These are phyloP conservation scores for Epichloe hybrida DNA, from an alignment of 2,329 filamentous ascomycete species.

Conservation along the genomic window DNA sequence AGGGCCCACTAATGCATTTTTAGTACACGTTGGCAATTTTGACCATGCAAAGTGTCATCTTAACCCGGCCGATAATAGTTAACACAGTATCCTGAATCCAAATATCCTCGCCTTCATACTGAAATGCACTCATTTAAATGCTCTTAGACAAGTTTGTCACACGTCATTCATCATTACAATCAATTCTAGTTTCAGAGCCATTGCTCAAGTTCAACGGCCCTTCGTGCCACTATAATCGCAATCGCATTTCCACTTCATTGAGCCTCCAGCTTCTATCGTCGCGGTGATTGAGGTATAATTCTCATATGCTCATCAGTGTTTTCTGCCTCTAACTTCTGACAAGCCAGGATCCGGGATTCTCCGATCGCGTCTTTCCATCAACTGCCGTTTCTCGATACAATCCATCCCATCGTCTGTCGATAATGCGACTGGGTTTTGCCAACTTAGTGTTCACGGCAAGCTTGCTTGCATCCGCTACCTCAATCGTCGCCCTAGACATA, in stretches of 20 bases:
- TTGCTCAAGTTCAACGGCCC: neutral
- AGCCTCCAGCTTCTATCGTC: neutral
- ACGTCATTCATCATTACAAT: too few species aligned
- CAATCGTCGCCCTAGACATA: conserved; percentile 60
- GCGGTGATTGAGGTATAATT: neutral
- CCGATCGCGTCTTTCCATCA: neutral
- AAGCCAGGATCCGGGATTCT: neutral
- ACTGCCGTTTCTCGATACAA: neutral
- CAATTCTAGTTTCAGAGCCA: neutral
- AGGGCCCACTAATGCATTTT: neutral
- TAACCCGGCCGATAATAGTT: neutral
- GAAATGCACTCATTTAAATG: too few species aligned
- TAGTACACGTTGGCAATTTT: neutral
- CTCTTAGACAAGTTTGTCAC: too few species aligned
- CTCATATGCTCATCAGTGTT: too few species aligned
- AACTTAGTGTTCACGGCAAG: conserved; percentile 38
- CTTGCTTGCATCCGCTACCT: conserved; percentile 38
- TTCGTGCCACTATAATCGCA: neutral
- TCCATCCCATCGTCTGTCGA: conserved; percentile 5
- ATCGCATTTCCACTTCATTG: neutral
- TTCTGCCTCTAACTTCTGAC: neutral
- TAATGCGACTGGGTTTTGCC: conserved; percentile 41
- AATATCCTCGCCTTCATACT: too few species aligned
- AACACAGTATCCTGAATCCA: neutral
- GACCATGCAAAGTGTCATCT: neutral